phyloP scores from a whole-genome alignment of 176 grass and related monocot species.

The Chrysopogon serrulatus region DNA sequence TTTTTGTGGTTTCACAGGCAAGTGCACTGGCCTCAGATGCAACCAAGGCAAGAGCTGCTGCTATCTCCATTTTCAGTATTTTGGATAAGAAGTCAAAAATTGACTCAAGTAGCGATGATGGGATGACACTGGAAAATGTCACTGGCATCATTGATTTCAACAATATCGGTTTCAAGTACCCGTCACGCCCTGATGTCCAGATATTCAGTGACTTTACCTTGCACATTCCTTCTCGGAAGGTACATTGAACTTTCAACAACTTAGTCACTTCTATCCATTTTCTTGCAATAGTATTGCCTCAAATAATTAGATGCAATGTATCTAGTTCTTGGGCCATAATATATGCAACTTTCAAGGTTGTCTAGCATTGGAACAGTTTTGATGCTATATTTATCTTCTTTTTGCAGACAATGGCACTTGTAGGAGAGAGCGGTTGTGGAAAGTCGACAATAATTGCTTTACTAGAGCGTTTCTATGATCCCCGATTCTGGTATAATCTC shows the following conservation, averaged over 20 bases:
- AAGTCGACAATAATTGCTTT: slow-evolving; percentile 80
- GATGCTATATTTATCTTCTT: slow-evolving; percentile 7
- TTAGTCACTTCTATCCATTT: background rate
- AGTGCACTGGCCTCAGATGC: slow-evolving; percentile 42
- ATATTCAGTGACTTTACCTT: slow-evolving; percentile 59
- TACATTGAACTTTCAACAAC: slow-evolving; percentile 1
- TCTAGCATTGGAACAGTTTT: slow-evolving; percentile 3
- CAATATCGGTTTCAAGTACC: slow-evolving; percentile 67
- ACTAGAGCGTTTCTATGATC: slow-evolving; percentile 69
- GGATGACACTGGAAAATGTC: slow-evolving; percentile 26
- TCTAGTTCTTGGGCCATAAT: background rate
- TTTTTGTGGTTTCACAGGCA: slow-evolving; percentile 38
- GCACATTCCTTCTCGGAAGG: slow-evolving; percentile 55
- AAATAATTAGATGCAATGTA: background rate
- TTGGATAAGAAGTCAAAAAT: slow-evolving; percentile 60
- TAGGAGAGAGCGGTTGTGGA: slow-evolving; percentile 73
- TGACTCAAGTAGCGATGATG: slow-evolving; percentile 39
- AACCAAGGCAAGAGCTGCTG: slow-evolving; percentile 53
- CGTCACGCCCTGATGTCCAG: slow-evolving; percentile 46
- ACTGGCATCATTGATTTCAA: slow-evolving; percentile 47
- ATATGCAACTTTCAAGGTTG: background rate
- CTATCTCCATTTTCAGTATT: slow-evolving; percentile 57
- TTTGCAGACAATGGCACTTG: slow-evolving; percentile 57
- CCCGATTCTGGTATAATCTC: slow-evolving; percentile 51
- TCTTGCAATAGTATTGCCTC: background rate